phyloP scores from a whole-genome alignment of 352 stramenopile species.

The Pythium chondricola region DNA sequence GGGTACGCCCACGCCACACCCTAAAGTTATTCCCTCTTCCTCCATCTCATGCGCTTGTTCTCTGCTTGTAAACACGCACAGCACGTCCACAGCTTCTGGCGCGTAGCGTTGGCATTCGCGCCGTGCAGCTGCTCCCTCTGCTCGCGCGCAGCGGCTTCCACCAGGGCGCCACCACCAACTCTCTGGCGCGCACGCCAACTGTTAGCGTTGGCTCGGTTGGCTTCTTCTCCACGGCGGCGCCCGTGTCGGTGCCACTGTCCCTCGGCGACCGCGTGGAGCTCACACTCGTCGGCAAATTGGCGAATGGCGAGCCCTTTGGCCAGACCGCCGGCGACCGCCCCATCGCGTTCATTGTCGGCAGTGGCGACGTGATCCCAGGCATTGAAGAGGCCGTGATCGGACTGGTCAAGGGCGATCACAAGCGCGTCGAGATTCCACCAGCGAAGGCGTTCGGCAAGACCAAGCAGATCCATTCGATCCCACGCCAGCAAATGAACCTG shows the following conservation, averaged over 20 bases:
- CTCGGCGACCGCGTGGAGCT: slow-evolving; percentile 69
- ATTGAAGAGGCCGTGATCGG: slow-evolving; percentile 70
- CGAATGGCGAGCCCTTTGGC: slow-evolving; percentile 51
- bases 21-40: too few relatives aligned
- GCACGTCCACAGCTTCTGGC: too few relatives aligned
- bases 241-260: slow-evolving; percentile 20
- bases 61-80: too few relatives aligned
- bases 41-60: too few relatives aligned
- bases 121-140: slow-evolving; percentile 9
- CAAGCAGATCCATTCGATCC: slow-evolving; percentile 59
- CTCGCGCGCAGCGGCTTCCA: slow-evolving; percentile 9
- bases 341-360: slow-evolving; percentile 67
- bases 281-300: slow-evolving; percentile 57
- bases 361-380: slow-evolving; percentile 57
- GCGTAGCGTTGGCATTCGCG: not conserved
- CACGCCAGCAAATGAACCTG: slow-evolving; percentile 68
- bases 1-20: too few relatives aligned
- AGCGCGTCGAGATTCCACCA: slow-evolving; percentile 55
- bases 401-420: slow-evolving; percentile 53
- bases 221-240: slow-evolving; percentile 21
- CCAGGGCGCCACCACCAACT: not conserved
- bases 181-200: slow-evolving; percentile 1
- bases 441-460: slow-evolving; percentile 59
- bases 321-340: slow-evolving; percentile 40
- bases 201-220: slow-evolving; percentile 8